phyloP scores from a whole-genome alignment of 169 alveolate genomes.

The Plasmodium coatneyi region DNA sequence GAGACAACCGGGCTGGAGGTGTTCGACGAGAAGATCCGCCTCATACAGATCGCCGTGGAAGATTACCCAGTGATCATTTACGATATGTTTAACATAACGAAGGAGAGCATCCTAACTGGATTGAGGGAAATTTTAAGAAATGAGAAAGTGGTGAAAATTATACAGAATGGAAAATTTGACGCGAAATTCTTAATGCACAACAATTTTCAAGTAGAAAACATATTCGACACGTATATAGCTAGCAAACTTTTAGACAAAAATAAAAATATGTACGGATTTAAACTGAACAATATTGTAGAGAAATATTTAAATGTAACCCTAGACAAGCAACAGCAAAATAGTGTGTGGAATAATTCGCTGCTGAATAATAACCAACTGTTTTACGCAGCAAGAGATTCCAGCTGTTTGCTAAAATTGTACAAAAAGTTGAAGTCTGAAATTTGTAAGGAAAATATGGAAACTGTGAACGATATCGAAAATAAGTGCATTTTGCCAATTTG shows the following conservation, averaged over 20 bases:
- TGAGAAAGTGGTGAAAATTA: constrained; percentile 77
- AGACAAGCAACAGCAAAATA: constrained; percentile 88
- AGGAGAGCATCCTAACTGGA: constrained; percentile 72
- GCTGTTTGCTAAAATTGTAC: constrained; percentile 86
- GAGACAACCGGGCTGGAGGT: constrained; percentile 90
- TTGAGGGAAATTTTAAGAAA: constrained; percentile 74
- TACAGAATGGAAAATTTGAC: constrained; percentile 90
- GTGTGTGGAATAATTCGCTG: constrained; percentile 85
- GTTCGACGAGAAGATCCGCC: constrained; percentile 78
- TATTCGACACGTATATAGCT: constrained; percentile 88
- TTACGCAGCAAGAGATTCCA: constrained; percentile 89
- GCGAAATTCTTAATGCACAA: constrained; percentile 80
- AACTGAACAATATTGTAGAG: constrained; percentile 84
- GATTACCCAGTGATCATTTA: constrained; percentile 81
- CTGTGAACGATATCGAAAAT: constrained; percentile 85
- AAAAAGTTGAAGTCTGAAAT: constrained; percentile 82
- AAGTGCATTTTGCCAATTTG: constrained; percentile 87
- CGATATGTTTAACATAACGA: constrained; percentile 79
- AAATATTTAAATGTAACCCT: constrained; percentile 81
- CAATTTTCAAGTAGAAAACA: constrained; percentile 72
- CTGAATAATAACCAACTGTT: constrained; percentile 86
- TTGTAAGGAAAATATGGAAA: constrained; percentile 76
- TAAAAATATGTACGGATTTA: constrained; percentile 81
- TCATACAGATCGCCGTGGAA: constrained; percentile 82
- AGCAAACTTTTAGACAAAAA: constrained; percentile 85